Evolutionary conservation across 352 stramenopile genomes (phyloP).

Genomic region (Pythium biforme): DNA sequence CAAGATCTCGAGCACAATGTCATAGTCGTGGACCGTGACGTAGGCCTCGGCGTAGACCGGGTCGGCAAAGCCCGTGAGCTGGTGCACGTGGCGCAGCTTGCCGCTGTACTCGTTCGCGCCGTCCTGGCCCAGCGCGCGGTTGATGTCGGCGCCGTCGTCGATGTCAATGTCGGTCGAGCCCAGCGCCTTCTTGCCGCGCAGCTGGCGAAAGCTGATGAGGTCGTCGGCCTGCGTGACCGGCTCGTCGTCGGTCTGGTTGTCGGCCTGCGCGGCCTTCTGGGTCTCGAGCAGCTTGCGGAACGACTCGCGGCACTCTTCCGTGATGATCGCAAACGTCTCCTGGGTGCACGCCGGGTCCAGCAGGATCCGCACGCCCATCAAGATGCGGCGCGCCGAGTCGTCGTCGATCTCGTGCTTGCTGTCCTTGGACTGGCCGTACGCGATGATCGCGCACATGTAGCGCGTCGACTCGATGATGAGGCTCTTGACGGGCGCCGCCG

Average conservation of each 20-base stretch:
- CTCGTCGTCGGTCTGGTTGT: slow-evolving; percentile 57
- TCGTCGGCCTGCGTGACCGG: slow-evolving; percentile 89
- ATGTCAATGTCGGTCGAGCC: slow-evolving; percentile 96
- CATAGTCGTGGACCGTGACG: slow-evolving; percentile 99
- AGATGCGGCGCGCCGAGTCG: slow-evolving; percentile 95
- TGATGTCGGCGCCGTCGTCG: slow-evolving; percentile 97
- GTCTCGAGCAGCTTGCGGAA: slow-evolving; percentile 76
- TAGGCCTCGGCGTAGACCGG: slow-evolving; percentile 99
- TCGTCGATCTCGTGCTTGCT: slow-evolving; percentile 89
- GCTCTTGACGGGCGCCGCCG: slow-evolving; percentile 53
- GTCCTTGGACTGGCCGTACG: slow-evolving; percentile 70
- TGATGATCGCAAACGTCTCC: slow-evolving; percentile 72
- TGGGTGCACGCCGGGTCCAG: slow-evolving; percentile 87
- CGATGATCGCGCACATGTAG: slow-evolving; percentile 74
- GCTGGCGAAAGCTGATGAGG: slow-evolving; percentile 97
- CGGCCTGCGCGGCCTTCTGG: slow-evolving; percentile 66
- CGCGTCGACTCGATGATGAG: slow-evolving; percentile 68
- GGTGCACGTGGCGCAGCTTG: slow-evolving; percentile 97
- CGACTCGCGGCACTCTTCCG: slow-evolving; percentile 73
- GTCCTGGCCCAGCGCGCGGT: slow-evolving; percentile 91
- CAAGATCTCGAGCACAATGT: slow-evolving; percentile 99
- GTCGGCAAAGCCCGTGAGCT: slow-evolving; percentile 99
- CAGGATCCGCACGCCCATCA: slow-evolving; percentile 93
- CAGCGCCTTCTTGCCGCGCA: slow-evolving; percentile 91
- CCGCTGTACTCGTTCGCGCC: slow-evolving; percentile 84